Conservation (phyloP, 1,139 yeast species). For the Geotrichum cucujoidarum region DNA sequence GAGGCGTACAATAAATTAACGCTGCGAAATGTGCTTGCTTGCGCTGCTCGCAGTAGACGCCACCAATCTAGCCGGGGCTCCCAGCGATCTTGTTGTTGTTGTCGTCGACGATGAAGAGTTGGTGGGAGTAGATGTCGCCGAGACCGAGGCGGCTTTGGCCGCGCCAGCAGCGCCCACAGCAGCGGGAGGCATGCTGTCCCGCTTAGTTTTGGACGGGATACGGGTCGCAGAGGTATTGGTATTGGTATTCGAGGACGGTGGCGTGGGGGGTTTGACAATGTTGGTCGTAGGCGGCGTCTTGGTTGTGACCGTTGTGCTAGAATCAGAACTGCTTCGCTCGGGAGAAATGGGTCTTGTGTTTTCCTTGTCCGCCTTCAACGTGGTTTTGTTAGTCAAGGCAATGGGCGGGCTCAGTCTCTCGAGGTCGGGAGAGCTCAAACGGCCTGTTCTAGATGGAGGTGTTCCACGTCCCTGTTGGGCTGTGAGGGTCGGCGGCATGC, state of each 20-base stretch:
- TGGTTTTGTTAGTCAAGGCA: neutral
- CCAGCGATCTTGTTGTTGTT: neutral
- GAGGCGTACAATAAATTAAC: neutral
- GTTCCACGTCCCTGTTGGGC: neutral
- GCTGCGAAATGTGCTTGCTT: constrained; percentile 21
- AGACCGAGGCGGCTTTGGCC: neutral
- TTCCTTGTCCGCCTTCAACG: constrained; percentile 10
- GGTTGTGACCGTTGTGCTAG: neutral
- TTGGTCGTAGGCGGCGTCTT: neutral
- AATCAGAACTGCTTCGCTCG: neutral
- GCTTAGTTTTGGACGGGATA: too few species aligned
- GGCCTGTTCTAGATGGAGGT: neutral
- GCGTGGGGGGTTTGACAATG: neutral
- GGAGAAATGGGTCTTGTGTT: constrained; percentile 10
- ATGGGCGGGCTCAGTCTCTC: neutral
- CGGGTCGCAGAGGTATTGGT: neutral
- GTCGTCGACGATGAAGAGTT: neutral
- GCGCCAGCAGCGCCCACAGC: neutral
- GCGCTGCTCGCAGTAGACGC: constrained; percentile 27
- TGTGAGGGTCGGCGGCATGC: neutral
- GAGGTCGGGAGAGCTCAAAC: neutral
- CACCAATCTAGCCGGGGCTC: constrained; percentile 9
- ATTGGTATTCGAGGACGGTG: neutral
- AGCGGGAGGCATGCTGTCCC: neutral
- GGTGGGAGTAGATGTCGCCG: neutral